Conservation (phyloP, 441 rosid genomes). For the Sinapis alba region DNA sequence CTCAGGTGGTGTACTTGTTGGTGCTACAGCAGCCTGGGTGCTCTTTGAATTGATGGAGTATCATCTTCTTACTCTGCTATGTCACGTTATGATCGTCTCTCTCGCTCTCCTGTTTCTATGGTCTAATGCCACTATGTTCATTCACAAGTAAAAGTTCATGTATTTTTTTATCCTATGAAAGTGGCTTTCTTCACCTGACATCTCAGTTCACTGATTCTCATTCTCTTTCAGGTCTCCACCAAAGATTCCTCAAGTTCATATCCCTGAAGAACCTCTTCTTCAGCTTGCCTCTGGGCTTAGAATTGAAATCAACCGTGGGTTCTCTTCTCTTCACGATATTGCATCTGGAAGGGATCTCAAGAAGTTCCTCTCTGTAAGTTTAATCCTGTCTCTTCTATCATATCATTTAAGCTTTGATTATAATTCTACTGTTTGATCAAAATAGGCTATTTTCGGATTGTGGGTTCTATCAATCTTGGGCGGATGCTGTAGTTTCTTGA, state of each 20-base stretch:
- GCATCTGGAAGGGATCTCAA: constrained; percentile 84
- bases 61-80: constrained; percentile 65
- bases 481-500: constrained; percentile 69
- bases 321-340: constrained; percentile 59
- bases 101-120: constrained; percentile 66
- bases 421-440: constrained; percentile 13
- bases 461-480: constrained; percentile 72
- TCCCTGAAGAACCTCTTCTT: constrained; percentile 72
- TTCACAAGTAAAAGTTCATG: constrained; percentile 58
- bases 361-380: constrained; percentile 60
- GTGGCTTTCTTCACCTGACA: neutral
- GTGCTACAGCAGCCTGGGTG: constrained; percentile 64
- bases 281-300: constrained; percentile 66
- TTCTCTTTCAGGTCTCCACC: constrained; percentile 59
- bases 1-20: constrained; percentile 66
- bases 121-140: constrained; percentile 63
- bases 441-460: constrained; percentile 65
- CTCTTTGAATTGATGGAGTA: constrained; percentile 69
- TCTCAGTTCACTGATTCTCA: neutral
- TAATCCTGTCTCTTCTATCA: neutral
- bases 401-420: neutral
- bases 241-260: constrained; percentile 64
- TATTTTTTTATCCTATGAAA: neutral
- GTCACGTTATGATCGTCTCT: constrained; percentile 54
- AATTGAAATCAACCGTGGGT: constrained; percentile 51